Conservation (phyloP, 2,329 filamentous ascomycete genomes). For the Neofusicoccum kwambonambiense region DNA sequence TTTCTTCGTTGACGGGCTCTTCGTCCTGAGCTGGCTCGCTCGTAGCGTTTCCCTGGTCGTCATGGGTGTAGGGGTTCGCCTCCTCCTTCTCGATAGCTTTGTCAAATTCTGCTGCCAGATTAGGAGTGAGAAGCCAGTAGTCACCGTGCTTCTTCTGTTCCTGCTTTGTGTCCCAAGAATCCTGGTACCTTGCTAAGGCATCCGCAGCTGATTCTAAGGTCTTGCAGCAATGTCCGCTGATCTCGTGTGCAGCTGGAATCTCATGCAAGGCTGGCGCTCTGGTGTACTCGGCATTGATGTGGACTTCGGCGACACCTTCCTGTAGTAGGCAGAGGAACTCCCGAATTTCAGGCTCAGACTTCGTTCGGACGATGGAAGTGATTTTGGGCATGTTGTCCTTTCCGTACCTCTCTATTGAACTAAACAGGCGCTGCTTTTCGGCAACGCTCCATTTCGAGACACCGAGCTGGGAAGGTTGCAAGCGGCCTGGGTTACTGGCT, state of each 20-base stretch:
- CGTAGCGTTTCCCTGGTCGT: constrained; percentile 9
- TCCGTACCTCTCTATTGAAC: constrained; percentile 63
- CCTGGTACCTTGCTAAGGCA: constrained; percentile 62
- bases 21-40: background rate
- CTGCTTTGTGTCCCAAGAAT: constrained; percentile 58
- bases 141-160: constrained; percentile 63
- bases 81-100: constrained; percentile 23
- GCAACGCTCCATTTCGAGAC: constrained; percentile 65
- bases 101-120: constrained; percentile 37
- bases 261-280: constrained; percentile 49
- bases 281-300: constrained; percentile 34
- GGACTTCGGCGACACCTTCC: constrained; percentile 42
- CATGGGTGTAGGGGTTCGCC: background rate
- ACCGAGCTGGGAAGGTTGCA: constrained; percentile 50
- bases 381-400: constrained; percentile 62
- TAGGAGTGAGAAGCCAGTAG: constrained; percentile 62
- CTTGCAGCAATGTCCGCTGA: constrained; percentile 64
- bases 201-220: constrained; percentile 69
- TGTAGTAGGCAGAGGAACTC: constrained; percentile 67
- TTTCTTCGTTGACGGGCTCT: background rate
- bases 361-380: constrained; percentile 63
- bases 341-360: constrained; percentile 71
- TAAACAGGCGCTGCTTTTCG: constrained; percentile 73
- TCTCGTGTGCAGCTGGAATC: constrained; percentile 69
- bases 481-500: background rate